These are phyloP conservation scores for Coriolopsis trogii DNA, from an alignment of 1,284 basidiomycete genomes.

Conservation along the genomic window DNA sequence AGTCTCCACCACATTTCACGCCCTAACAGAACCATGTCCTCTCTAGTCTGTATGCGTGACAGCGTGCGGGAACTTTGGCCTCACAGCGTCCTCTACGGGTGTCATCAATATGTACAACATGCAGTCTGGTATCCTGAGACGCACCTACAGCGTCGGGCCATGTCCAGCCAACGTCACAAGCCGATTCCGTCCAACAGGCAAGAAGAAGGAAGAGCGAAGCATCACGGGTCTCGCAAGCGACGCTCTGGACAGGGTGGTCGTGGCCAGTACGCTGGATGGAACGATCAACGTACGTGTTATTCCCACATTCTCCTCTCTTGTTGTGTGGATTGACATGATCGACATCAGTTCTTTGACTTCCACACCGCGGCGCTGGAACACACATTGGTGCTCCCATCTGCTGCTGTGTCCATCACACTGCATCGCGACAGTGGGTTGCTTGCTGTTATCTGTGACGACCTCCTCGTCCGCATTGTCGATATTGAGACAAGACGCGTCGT, in stretches of 20 bases:
- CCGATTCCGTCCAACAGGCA: slow-evolving; percentile 31
- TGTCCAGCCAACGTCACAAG: slow-evolving; percentile 57
- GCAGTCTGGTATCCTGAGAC: slow-evolving; percentile 91
- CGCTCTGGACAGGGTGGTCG: slow-evolving; percentile 79
- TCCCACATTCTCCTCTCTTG: background rate
- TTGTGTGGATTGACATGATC: background rate
- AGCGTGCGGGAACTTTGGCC: slow-evolving; percentile 95
- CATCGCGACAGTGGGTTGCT: slow-evolving; percentile 90
- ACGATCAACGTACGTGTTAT: slow-evolving; percentile 74
- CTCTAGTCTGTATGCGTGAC: slow-evolving; percentile 86
- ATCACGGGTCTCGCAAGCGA: slow-evolving; percentile 89
- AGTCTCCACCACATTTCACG: background rate
- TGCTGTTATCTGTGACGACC: slow-evolving; percentile 85
- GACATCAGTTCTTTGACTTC: slow-evolving; percentile 91
- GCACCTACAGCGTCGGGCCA: slow-evolving; percentile 70
- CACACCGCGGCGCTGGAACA: slow-evolving; percentile 77
- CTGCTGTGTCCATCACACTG: slow-evolving; percentile 73
- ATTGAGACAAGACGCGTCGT: slow-evolving; percentile 90
- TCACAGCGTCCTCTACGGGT: slow-evolving; percentile 82
- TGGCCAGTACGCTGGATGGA: slow-evolving; percentile 89
- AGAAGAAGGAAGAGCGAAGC: slow-evolving; percentile 57
- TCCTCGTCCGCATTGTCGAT: slow-evolving; percentile 84
- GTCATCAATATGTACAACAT: slow-evolving; percentile 91
- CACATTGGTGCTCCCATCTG: slow-evolving; percentile 69
- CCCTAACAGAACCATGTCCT: too few relatives aligned